Conservation (phyloP, 495 filamentous ascomycete genomes). For the Daldinia caldariorum region DNA sequence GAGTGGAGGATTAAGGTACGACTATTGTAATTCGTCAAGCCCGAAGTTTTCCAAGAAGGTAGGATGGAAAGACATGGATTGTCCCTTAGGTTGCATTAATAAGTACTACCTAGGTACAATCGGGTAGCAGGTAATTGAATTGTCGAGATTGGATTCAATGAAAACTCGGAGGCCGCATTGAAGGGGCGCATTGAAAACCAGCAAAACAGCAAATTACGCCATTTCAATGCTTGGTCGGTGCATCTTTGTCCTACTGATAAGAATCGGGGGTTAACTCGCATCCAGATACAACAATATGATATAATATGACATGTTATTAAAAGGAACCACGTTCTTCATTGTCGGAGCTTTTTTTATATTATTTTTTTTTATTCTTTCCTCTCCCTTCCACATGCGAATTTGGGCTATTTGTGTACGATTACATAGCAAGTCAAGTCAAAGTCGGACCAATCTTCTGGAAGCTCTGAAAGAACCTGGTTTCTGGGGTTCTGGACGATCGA, state of each 20-base stretch:
- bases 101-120: background rate
- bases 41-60: slow-evolving; percentile 20
- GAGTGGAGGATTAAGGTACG: slow-evolving; percentile 4
- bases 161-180: slow-evolving; percentile 34
- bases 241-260: slow-evolving; percentile 26
- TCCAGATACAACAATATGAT: slow-evolving; percentile 17
- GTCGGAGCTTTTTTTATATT: slow-evolving; percentile 13
- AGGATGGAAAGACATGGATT: slow-evolving; percentile 13
- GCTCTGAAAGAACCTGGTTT: slow-evolving; percentile 40
- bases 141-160: slow-evolving; percentile 37
- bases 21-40: slow-evolving; percentile 3
- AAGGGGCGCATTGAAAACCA: slow-evolving; percentile 41
- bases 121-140: slow-evolving; percentile 15
- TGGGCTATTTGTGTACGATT: background rate
- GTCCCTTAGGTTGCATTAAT: slow-evolving; percentile 17
- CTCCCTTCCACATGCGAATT: slow-evolving; percentile 10
- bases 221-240: slow-evolving; percentile 31
- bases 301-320: slow-evolving; percentile 16
- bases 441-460: slow-evolving; percentile 39
- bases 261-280: slow-evolving; percentile 15
- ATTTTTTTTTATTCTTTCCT: too few species aligned
- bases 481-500: slow-evolving; percentile 38
- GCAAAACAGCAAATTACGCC: slow-evolving; percentile 41
- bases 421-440: slow-evolving; percentile 20
- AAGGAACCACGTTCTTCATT: slow-evolving; percentile 22